Conservation (phyloP, 345 rosid genomes). For the Pelargonium nanum region DNA sequence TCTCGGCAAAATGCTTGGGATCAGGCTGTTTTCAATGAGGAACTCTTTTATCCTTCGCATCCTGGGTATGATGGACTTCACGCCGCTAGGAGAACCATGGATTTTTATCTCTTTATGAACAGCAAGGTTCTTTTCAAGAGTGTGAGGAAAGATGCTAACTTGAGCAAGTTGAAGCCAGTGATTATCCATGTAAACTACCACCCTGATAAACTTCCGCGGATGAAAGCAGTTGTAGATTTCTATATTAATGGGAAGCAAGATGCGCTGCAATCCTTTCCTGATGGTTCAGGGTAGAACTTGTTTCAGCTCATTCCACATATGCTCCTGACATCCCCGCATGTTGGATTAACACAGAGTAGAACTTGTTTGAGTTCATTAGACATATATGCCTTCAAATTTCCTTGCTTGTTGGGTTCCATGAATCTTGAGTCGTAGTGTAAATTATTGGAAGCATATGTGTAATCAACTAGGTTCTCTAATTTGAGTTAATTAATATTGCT, state of each 20-base stretch:
- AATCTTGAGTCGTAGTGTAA: too few species aligned
- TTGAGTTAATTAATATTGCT: too few species aligned
- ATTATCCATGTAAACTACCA: conserved; percentile 40
- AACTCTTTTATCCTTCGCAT: conserved; percentile 33
- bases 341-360: too few species aligned
- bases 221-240: conserved; percentile 35
- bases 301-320: too few species aligned
- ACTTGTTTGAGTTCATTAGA: too few species aligned
- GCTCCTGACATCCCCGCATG: too few species aligned
- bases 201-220: conserved; percentile 35
- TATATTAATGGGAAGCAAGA: conserved; percentile 36
- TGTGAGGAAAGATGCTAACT: conserved; percentile 29
- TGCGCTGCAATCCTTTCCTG: conserved; percentile 35
- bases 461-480: too few species aligned
- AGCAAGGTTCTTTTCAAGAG: conserved; percentile 38
- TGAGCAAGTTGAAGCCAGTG: conserved; percentile 32
- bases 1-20: conserved; percentile 31
- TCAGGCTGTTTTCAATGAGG: conserved; percentile 45
- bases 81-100: conserved; percentile 37
- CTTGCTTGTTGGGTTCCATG: too few species aligned
- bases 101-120: conserved; percentile 37
- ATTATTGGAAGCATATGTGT: too few species aligned
- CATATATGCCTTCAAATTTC: too few species aligned
- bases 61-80: conserved; percentile 40
- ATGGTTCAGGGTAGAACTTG: conserved; percentile 17